phyloP scores from a whole-genome alignment of 208 protist genomes.

The Porcisia hertigi region DNA sequence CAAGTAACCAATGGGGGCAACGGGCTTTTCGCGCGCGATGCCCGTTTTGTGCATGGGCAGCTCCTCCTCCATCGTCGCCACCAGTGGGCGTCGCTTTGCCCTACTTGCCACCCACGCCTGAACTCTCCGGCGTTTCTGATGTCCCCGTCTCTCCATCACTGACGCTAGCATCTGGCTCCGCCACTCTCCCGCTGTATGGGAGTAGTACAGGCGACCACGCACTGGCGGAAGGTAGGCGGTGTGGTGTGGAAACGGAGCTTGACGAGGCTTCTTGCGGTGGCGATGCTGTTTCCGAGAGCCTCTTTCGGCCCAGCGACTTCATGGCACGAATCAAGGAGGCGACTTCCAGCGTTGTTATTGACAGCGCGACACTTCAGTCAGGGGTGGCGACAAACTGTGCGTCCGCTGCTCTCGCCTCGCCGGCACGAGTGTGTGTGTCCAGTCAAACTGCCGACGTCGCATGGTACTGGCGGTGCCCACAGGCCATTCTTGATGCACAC shows the following conservation, averaged over 20 bases:
- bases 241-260: not conserved
- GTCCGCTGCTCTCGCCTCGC: not conserved
- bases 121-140: not conserved
- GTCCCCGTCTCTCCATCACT: not conserved
- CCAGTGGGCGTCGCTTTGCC: not conserved
- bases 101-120: not conserved
- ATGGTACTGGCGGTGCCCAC: constrained; percentile 33
- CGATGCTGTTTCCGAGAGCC: not conserved
- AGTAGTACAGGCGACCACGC: not conserved
- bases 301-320: constrained; percentile 22
- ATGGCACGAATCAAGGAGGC: constrained; percentile 16
- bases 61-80: constrained; percentile 12
- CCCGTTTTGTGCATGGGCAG: not conserved
- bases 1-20: not conserved
- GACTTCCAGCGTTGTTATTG: not conserved
- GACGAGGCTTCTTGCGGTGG: not conserved
- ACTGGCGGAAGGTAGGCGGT: not conserved
- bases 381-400: not conserved
- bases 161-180: not conserved
- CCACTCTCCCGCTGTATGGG: not conserved
- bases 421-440: not conserved
- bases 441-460: not conserved
- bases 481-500: not conserved
- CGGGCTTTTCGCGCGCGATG: not conserved
- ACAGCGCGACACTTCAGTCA: not conserved